Evolutionary conservation across 2,329 filamentous ascomycete species (phyloP), one percentile per base, ranked within the genome.

Genomic region (Pestalotiopsis sp.): DNA sequence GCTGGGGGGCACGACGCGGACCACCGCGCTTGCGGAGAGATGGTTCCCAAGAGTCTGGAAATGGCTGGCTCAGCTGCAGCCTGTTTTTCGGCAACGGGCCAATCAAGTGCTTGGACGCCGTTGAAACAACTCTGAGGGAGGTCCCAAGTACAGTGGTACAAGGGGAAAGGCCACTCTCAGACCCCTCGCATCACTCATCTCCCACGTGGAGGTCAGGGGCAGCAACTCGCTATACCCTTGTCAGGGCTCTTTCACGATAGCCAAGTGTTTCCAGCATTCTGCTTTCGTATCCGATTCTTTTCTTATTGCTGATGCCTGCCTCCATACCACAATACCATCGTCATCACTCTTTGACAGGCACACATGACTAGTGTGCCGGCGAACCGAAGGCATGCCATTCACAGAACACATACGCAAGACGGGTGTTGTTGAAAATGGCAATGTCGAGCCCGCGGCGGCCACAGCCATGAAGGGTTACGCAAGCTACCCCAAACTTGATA

Each of bases 191-290:
- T 20, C 52, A 58, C 66, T 70, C 64, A 70, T 69, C 67, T 71
- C 61, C 72, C 73, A 74, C 73, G 73, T 74, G 73, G 73, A 68
- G 62, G 70, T 71, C 71, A 70, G 72, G 72, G 71, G 67, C n/a
- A 39, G 67, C 68, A 38, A 56, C 36, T 27, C 23, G 31, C 57
- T 20, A n/a, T 36, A 62, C 36, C 59, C 59, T 39, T 62, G 59
- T 38, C 27, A 39, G 20, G 27, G 5, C 13, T 7, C 45, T 23
- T 38, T 39, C 31, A 39, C 14, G n/a, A 62, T 39, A 20, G 59
- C 27, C 59, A 62, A 62, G 45, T 62, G 59, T 36, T 36, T 62
- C 31, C 31, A 7, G 59, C 38, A 62, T 20, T 62, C 38, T 17
- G 25, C 38, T 36, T 62, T 62, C 31, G 59, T 52, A 52, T 52